phyloP scores from a whole-genome alignment of 2,329 filamentous ascomycete genomes.

The Blastomyces parvus region DNA sequence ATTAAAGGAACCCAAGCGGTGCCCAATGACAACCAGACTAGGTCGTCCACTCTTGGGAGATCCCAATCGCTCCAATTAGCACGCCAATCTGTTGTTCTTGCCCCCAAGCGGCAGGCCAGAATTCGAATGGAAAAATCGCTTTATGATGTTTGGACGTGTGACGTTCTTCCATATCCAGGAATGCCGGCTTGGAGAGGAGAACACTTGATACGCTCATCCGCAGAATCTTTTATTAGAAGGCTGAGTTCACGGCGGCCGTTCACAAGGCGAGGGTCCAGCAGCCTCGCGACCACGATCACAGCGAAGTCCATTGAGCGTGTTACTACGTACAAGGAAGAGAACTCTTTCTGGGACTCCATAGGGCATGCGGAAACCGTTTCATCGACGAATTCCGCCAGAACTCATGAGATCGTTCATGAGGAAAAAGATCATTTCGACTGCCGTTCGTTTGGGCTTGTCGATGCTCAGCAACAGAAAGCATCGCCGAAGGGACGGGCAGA shows the following conservation, averaged over 20 bases:
- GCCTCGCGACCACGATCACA: conserved; percentile 31
- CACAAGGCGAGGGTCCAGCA: conserved; percentile 59
- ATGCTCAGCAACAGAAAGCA: background rate
- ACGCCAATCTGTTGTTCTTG: conserved; percentile 62
- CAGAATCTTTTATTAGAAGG: conserved; percentile 78
- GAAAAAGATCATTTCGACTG: background rate
- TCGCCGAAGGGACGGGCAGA: background rate
- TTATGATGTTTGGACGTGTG: conserved; percentile 73
- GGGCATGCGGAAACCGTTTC: conserved; percentile 1
- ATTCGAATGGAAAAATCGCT: conserved; percentile 65
- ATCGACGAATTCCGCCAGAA: background rate
- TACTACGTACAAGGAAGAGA: conserved; percentile 10
- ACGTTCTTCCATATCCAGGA: conserved; percentile 70
- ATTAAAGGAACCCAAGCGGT: conserved; percentile 17
- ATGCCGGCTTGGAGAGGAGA: conserved; percentile 61
- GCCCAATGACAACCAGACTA: conserved; percentile 8
- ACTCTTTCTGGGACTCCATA: conserved; percentile 5
- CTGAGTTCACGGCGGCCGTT: conserved; percentile 73
- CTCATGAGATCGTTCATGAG: conserved; percentile 5
- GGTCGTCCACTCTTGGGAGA: conserved; percentile 11
- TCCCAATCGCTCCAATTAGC: conserved; percentile 56
- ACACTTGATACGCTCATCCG: conserved; percentile 64
- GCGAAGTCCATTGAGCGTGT: conserved; percentile 12
- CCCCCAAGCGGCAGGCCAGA: conserved; percentile 65
- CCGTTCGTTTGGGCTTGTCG: background rate